These are phyloP conservation scores for Diaporthe sp. DNA, from an alignment of 2,329 filamentous ascomycete genomes.

Conservation along the genomic window DNA sequence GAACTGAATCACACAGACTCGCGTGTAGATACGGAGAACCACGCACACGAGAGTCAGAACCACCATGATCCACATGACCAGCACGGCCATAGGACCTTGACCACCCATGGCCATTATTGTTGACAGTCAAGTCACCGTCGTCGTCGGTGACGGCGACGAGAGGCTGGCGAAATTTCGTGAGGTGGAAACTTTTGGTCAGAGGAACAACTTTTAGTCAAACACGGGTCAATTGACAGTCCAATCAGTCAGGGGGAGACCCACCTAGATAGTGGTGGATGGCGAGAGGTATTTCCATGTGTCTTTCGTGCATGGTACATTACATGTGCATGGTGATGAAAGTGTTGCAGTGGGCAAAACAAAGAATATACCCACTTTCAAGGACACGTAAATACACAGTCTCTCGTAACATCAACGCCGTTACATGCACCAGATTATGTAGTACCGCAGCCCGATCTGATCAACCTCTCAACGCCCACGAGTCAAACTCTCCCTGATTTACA, in stretches of 20 bases:
- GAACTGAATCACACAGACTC: neutral
- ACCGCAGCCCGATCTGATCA: neutral
- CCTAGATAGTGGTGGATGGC: neutral
- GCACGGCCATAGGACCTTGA: conserved; percentile 37
- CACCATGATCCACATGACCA: conserved; percentile 36
- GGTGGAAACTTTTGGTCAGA: neutral
- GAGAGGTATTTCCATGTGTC: neutral
- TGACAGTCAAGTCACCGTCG: conserved; percentile 18
- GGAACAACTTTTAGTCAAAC: neutral
- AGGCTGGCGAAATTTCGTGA: no score
- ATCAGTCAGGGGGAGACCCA: neutral
- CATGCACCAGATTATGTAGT: neutral
- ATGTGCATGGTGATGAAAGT: neutral
- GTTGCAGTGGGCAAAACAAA: neutral
- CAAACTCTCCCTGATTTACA: neutral
- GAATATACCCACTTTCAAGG: neutral
- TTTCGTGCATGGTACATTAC: neutral
- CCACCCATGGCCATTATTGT: conserved; percentile 37
- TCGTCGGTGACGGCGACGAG: neutral
- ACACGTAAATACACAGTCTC: neutral
- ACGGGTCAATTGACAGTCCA: neutral
- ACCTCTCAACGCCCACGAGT: neutral
- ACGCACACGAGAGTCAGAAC: conserved; percentile 32
- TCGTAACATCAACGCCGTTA: neutral
- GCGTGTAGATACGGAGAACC: conserved; percentile 20